Base-by-base conservation (phyloP, 2,329 filamentous ascomycete species). In the Microdochium trichocladiopsis region DNA sequence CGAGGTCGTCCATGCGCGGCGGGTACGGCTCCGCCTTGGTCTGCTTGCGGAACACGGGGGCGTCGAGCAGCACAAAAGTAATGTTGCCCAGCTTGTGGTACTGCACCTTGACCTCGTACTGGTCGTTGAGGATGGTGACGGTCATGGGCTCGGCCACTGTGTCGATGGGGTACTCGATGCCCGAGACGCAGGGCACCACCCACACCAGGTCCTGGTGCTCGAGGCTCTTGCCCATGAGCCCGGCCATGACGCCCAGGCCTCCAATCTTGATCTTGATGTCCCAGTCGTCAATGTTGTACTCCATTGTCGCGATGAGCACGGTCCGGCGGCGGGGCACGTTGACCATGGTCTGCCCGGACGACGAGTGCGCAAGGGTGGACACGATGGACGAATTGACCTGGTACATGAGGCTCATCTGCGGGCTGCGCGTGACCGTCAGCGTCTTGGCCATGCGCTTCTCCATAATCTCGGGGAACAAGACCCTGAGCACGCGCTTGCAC, bases 221-320 rank as follows among this genome's bases (percentile, higher is more conserved):
- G 11, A 87, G 74, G 50, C 82, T 79, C 61, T 84, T 83, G 18
- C 80, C 80, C 83, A 87, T 87, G 2, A 87, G 69, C 58, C 84
- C 80, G 31, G 84, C 83, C 83, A 87, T 87, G 55, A 86, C 83
- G 64, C 84, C 84, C 4, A 87, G 72, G 55, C 84, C 84, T 54
- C 84, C 84, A 48, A 87, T 87, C 68, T 87, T 87, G 68, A 87
- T 83, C 66, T 85, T 87, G 68, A 87, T 83, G 3, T 68, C 74
- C 80, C 84, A 87, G 61, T 87, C 84, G 52, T 84, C 80, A 55
- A 87, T 86, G 55, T 87, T 82, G 66, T 87, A 87, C 64, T 87
- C 84, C 80, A 87, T 86, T 6, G 84, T 87, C 12, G 82, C 84
- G 51, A 87, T 84, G 22, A 87, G 73, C 2, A 86, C 78, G 28